Conservation (phyloP, 225 moss, liverwort and hornwort species). For the Pseudoscleropodium purum region DNA sequence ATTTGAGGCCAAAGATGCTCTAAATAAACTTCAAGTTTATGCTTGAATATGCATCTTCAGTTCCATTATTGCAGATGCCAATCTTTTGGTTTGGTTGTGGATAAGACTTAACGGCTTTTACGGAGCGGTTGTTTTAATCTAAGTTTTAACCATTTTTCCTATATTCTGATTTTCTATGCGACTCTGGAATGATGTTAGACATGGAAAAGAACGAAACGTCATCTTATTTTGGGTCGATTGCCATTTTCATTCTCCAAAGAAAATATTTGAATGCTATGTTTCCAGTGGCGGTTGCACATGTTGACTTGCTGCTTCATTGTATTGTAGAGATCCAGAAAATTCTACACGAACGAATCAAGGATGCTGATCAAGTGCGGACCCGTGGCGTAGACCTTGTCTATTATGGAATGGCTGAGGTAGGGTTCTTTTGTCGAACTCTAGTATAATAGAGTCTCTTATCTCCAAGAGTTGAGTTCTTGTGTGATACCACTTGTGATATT, state of each 20-base stretch:
- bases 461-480: neutral
- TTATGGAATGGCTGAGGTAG: slow-evolving; percentile 45
- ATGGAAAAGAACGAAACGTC: neutral
- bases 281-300: neutral
- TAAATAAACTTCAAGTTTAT: neutral
- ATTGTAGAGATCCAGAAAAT: slow-evolving; percentile 25
- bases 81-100: neutral
- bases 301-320: neutral
- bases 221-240: neutral
- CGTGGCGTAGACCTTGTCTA: slow-evolving; percentile 21
- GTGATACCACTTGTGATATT: neutral
- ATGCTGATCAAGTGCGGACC: slow-evolving; percentile 27
- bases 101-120: neutral
- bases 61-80: neutral
- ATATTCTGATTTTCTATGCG: neutral
- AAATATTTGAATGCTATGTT: neutral
- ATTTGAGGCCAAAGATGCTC: neutral
- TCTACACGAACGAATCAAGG: slow-evolving; percentile 24
- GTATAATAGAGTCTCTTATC: neutral
- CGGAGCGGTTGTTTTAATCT: neutral
- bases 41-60: neutral
- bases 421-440: neutral
- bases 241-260: neutral
- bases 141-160: neutral
- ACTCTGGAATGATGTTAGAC: neutral